A percentile compares a stretch with the other conserved stretches of the same genome.
phyloP scores from a whole-genome alignment of 192 early-diverging fungal genomes.

The Umbelopsis sp. region DNA sequence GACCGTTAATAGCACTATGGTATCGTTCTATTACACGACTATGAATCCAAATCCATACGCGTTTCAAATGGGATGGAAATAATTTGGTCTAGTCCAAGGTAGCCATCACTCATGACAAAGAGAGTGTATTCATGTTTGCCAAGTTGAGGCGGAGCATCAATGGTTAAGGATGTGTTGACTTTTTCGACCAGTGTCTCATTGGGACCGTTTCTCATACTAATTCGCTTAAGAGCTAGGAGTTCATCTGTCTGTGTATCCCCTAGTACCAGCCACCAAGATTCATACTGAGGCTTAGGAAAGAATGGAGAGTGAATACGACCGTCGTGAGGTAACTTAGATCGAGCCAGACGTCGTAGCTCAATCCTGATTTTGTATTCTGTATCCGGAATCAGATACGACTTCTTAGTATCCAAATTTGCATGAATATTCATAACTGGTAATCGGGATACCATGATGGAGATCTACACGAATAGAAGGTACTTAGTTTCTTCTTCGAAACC shows the following conservation, averaged over 20 bases:
- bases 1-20: too few species aligned
- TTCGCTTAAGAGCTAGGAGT: conserved; percentile 88
- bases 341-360: conserved; percentile 84
- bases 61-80: conserved; percentile 49
- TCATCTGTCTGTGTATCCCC: conserved; percentile 78
- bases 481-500: too few species aligned
- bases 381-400: conserved; percentile 60
- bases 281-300: conserved; percentile 87
- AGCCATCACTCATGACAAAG: conserved; percentile 75
- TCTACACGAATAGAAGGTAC: not conserved
- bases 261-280: conserved; percentile 98
- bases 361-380: conserved; percentile 68
- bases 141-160: conserved; percentile 62
- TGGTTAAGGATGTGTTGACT: conserved; percentile 50
- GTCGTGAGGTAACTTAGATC: conserved; percentile 58
- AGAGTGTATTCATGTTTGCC: conserved; percentile 63
- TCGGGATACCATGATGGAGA: conserved; percentile 87
- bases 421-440: conserved; percentile 92
- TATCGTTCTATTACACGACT: not conserved
- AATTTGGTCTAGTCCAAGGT: conserved; percentile 74
- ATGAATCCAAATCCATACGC: conserved; percentile 19
- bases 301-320: conserved; percentile 91
- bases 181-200: conserved; percentile 61
- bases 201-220: conserved; percentile 63
- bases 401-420: conserved; percentile 66